Evolutionary conservation across 805 yeast genomes (phyloP).

Genomic region (Candida railenensis): DNA sequence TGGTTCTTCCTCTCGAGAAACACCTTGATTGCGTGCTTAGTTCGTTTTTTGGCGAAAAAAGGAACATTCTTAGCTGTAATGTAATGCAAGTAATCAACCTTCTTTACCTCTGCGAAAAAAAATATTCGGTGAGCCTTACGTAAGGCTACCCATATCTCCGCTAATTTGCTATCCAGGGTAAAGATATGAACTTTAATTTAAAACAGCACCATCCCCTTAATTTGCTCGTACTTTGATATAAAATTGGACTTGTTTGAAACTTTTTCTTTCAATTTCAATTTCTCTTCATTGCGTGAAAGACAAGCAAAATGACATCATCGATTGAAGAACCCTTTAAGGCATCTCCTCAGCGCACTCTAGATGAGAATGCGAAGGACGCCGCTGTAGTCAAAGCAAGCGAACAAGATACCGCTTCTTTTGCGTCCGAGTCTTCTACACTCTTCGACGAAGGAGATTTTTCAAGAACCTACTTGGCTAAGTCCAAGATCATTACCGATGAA

Average conservation of each 20-base stretch:
- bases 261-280: no score
- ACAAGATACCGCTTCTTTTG: neutral
- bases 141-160: no score
- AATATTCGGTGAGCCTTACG: no score
- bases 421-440: slow-evolving; percentile 1
- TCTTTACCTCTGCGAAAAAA: neutral
- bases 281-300: no score
- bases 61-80: neutral
- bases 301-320: neutral
- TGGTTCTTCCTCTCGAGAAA: no score
- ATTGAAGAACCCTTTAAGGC: neutral
- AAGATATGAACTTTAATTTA: no score
- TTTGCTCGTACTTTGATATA: no score
- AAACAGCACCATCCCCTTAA: no score
- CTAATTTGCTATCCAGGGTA: no score
- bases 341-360: neutral
- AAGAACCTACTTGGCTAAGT: slow-evolving; percentile 20
- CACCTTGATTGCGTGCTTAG: neutral
- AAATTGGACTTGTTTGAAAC: no score
- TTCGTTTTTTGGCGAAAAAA: neutral
- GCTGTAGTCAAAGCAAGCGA: neutral
- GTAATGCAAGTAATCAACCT: neutral
- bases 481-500: slow-evolving; percentile 21
- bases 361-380: neutral
- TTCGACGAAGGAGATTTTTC: slow-evolving; percentile 6